Evolutionary conservation across 345 rosid species (phyloP).

Genomic region (Pugionium cornutum): DNA sequence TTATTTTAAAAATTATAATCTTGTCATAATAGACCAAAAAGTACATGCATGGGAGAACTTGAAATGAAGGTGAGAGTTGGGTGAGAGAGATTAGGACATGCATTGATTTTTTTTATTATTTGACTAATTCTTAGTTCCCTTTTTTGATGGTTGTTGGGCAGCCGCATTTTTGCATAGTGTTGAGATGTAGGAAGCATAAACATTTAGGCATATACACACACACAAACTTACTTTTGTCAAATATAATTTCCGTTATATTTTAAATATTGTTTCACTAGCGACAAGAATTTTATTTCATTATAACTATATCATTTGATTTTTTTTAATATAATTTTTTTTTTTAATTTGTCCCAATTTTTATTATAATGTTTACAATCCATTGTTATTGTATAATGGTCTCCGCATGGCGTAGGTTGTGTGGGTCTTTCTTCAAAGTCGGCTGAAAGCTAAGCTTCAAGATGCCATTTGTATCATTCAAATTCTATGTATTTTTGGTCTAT

Average conservation of each 20-base stretch:
- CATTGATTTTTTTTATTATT: conserved; percentile 27
- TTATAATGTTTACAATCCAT: too few relatives aligned
- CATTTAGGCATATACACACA: conserved; percentile 4
- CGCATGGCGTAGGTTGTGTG: conserved; percentile 9
- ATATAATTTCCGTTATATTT: too few relatives aligned
- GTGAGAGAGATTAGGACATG: conserved; percentile 31
- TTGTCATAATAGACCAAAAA: not conserved
- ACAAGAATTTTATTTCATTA: too few relatives aligned
- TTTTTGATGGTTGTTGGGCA: conserved; percentile 32
- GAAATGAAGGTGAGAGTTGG: conserved; percentile 28
- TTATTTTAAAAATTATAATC: not conserved
- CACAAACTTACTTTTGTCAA: too few relatives aligned
- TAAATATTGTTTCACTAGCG: too few relatives aligned
- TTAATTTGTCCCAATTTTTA: too few relatives aligned
- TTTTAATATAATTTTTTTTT: too few relatives aligned
- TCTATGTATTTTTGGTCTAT: too few relatives aligned
- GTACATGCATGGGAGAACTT: not conserved
- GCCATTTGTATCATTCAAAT: not conserved
- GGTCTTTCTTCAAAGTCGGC: conserved; percentile 23
- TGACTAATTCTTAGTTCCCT: conserved; percentile 17
- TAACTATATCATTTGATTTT: too few relatives aligned
- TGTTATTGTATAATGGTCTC: not conserved
- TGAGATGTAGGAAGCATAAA: conserved; percentile 40
- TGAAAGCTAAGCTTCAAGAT: not conserved
- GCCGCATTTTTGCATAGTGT: conserved; percentile 39